phyloP scores from a whole-genome alignment of 2,329 filamentous ascomycete species.

The Aspergillus sp. region DNA sequence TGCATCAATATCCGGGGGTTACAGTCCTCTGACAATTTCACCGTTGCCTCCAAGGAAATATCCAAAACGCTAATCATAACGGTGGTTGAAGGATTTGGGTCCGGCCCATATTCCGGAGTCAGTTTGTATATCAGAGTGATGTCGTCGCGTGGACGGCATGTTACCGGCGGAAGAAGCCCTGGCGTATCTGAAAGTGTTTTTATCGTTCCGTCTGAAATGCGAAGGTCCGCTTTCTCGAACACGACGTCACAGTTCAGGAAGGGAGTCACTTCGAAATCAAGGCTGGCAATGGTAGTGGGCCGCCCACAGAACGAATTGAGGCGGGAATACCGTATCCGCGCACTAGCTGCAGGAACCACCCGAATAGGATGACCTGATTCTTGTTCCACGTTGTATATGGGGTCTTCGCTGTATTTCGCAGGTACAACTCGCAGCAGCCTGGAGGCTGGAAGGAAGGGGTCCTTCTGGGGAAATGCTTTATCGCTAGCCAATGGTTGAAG shows the following conservation, averaged over 20 bases:
- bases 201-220: constrained; percentile 48
- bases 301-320: constrained; percentile 44
- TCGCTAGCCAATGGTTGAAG: constrained; percentile 56
- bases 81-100: constrained; percentile 37
- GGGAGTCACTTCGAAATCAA: constrained; percentile 58
- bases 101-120: constrained; percentile 38
- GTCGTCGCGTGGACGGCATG: constrained; percentile 55
- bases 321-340: constrained; percentile 56
- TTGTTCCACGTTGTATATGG: constrained; percentile 54
- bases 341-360: constrained; percentile 56
- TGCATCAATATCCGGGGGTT: constrained; percentile 48
- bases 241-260: constrained; percentile 51
- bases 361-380: constrained; percentile 54
- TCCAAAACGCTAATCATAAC: constrained; percentile 44
- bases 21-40: constrained; percentile 42
- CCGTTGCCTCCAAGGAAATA: constrained; percentile 46
- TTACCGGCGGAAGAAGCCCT: constrained; percentile 37
- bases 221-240: constrained; percentile 50
- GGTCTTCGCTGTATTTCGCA: constrained; percentile 48
- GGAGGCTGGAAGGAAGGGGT: constrained; percentile 58
- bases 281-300: constrained; percentile 51
- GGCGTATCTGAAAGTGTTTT: constrained; percentile 41
- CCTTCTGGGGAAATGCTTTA: constrained; percentile 45
- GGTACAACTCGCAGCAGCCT: constrained; percentile 58
- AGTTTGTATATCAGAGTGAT: constrained; percentile 58